phyloP scores from a whole-genome alignment of 768 basidiomycete species.

The Tulasnella calospora region DNA sequence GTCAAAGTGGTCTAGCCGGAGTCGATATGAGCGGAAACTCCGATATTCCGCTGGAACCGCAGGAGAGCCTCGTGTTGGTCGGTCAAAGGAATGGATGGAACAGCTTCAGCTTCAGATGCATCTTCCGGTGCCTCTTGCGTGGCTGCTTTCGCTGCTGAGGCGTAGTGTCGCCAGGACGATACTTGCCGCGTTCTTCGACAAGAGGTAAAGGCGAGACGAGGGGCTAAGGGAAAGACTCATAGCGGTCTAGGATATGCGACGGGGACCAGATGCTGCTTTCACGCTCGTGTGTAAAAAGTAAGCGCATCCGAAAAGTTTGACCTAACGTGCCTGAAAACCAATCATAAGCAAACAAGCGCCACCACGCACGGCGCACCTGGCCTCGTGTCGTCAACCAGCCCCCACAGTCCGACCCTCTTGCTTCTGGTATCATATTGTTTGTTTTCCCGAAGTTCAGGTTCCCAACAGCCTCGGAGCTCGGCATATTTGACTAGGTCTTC shows the following conservation, averaged over 20 bases:
- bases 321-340: neutral
- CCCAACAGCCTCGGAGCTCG: no score
- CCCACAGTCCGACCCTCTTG: no score
- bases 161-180: neutral
- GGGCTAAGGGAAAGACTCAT: neutral
- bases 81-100: constrained; percentile 34
- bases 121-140: neutral
- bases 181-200: neutral
- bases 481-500: no score
- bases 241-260: neutral
- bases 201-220: neutral
- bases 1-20: constrained; percentile 98
- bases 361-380: neutral
- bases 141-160: neutral
- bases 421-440: no score
- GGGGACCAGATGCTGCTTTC: neutral
- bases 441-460: no score
- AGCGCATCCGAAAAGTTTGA: neutral
- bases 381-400: no score
- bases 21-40: constrained; percentile 92
- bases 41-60: constrained; percentile 83
- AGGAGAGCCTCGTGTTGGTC: constrained; percentile 63
- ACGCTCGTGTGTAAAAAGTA: neutral
- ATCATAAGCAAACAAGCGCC: neutral
- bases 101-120: neutral